Evolutionary conservation across 495 filamentous ascomycete genomes (phyloP).

Genomic region (Filosporella fistucella): DNA sequence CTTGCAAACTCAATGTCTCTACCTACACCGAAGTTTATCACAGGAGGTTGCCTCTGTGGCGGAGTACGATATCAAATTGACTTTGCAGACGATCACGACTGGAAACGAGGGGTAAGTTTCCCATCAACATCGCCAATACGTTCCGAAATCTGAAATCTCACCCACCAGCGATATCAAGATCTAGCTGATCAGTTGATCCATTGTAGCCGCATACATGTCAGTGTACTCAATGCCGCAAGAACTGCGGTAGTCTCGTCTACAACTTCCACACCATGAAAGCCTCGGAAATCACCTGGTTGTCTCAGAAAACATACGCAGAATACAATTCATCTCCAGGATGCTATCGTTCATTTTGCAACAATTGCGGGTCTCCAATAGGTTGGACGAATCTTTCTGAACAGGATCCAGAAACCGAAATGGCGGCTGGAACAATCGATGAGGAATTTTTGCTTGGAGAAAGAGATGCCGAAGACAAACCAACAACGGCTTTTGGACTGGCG

Average conservation of each 20-base stretch:
- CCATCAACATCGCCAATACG: background rate
- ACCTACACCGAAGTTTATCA: conserved; percentile 18
- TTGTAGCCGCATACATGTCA: conserved; percentile 30
- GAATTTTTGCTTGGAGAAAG: conserved; percentile 27
- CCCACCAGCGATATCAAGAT: background rate
- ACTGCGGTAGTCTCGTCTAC: conserved; percentile 29
- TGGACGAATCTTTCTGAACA: conserved; percentile 12
- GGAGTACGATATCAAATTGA: conserved; percentile 31
- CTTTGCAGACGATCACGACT: conserved; percentile 28
- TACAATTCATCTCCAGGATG: conserved; percentile 13
- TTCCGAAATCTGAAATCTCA: background rate
- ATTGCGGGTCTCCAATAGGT: conserved; percentile 26
- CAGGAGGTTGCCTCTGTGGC: conserved; percentile 39
- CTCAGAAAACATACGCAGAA: conserved; percentile 18
- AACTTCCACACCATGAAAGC: conserved; percentile 24
- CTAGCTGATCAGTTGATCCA: background rate
- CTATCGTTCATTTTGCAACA: conserved; percentile 24
- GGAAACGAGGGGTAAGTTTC: conserved; percentile 25
- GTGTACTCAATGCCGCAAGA: conserved; percentile 41
- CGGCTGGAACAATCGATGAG: conserved; percentile 30
- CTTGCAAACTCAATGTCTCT: no score
- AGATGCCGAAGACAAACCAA: conserved; percentile 4
- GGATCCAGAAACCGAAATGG: conserved; percentile 24
- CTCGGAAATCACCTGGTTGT: conserved; percentile 25
- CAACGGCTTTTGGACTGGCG: conserved; percentile 4